phyloP scores from a whole-genome alignment of 1,284 basidiomycete species.

The Peniophora sp. region DNA sequence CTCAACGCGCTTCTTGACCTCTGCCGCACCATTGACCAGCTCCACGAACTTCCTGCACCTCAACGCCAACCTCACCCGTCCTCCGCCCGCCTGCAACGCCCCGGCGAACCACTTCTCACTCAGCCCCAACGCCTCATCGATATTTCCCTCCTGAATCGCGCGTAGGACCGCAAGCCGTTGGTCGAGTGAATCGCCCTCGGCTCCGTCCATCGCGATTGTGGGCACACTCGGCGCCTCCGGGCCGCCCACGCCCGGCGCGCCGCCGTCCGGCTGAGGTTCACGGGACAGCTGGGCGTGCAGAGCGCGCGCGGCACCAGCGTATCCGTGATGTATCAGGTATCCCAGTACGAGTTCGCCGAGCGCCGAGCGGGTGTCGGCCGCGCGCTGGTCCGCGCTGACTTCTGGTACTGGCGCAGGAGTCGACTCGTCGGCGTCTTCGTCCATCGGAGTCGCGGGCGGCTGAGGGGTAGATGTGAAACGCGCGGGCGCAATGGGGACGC shows the following conservation, averaged over 20 bases:
- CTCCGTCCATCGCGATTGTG: no score
- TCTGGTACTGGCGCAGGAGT: neutral
- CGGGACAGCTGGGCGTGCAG: constrained; percentile 43
- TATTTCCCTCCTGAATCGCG: constrained; percentile 59
- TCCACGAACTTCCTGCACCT: constrained; percentile 80
- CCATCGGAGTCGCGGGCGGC: constrained; percentile 3
- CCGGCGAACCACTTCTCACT: constrained; percentile 47
- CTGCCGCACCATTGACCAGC: constrained; percentile 28
- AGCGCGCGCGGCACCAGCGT: constrained; percentile 57
- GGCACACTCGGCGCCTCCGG: constrained; percentile 29
- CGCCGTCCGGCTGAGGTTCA: constrained; percentile 4
- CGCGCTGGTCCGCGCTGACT: neutral
- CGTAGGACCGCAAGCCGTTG: constrained; percentile 60
- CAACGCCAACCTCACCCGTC: constrained; percentile 66
- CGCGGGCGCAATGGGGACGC: constrained; percentile 30
- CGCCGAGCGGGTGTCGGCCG: constrained; percentile 16
- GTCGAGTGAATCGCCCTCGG: no score
- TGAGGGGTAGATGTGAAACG: constrained; percentile 4
- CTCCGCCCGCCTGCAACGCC: constrained; percentile 58
- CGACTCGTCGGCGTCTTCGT: constrained; percentile 6
- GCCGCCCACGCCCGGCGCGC: constrained; percentile 30
- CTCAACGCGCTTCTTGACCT: constrained; percentile 14
- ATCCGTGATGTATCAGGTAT: constrained; percentile 77
- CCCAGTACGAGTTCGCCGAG: constrained; percentile 68
- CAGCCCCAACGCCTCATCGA: constrained; percentile 59